Conservation (phyloP, 768 basidiomycete species). For the Lactarius vividus region DNA sequence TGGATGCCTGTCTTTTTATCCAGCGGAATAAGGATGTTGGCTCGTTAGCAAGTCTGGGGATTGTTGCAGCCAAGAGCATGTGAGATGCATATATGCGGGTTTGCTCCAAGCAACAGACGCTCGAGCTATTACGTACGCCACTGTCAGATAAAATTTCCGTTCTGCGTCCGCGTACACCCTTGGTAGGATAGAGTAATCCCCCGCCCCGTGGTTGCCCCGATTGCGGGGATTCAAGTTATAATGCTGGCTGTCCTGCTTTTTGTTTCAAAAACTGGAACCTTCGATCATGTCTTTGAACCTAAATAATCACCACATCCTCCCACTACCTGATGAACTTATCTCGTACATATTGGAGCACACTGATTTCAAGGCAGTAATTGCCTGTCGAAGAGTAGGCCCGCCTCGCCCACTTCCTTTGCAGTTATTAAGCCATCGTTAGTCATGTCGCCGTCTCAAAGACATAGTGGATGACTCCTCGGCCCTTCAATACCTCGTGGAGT, state of each 20-base stretch:
- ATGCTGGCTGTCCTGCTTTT: background rate
- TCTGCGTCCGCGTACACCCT: no score
- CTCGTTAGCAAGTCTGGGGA: no score
- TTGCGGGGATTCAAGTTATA: conserved; percentile 1
- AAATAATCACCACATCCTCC: background rate
- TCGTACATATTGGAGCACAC: background rate
- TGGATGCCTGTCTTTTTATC: no score
- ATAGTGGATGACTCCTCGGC: conserved; percentile 3
- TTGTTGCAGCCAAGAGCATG: no score
- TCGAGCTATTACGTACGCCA: no score
- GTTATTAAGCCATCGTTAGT: background rate
- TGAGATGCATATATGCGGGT: no score
- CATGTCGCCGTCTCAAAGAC: conserved; percentile 8
- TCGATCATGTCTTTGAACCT: background rate
- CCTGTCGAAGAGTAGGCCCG: conserved; percentile 10
- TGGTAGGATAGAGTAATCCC: background rate
- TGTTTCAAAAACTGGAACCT: background rate
- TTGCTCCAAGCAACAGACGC: no score
- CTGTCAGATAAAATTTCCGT: no score
- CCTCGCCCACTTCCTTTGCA: background rate
- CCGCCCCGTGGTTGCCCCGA: background rate
- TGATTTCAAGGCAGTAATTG: conserved; percentile 13
- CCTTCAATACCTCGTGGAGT: conserved; percentile 8
- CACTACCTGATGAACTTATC: conserved; percentile 11
- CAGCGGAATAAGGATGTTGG: no score